Conservation (phyloP, 495 filamentous ascomycete species). For the Aspergillus haitiensis region DNA sequence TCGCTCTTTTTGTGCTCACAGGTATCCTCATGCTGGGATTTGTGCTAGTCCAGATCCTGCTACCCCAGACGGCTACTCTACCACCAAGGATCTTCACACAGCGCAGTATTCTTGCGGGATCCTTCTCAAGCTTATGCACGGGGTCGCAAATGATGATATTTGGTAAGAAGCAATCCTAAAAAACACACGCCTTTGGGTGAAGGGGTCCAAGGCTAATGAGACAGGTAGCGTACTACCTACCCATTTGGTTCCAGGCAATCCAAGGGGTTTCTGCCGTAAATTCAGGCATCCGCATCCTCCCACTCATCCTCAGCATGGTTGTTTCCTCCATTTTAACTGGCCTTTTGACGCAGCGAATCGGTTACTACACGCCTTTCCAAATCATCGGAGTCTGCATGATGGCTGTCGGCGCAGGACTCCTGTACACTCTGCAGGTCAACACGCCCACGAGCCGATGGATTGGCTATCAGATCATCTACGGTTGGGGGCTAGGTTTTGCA, state of each 20-base stretch:
- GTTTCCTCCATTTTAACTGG: conserved; percentile 43
- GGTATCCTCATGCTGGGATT: conserved; percentile 38
- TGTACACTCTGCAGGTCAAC: conserved; percentile 53
- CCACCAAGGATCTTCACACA: background rate
- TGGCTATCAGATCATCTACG: conserved; percentile 13
- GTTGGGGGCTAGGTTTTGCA: too few species aligned
- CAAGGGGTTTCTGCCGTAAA: conserved; percentile 60
- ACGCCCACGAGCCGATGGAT: conserved; percentile 52
- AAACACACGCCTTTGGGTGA: background rate
- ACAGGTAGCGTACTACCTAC: conserved; percentile 44
- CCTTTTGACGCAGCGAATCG: conserved; percentile 51
- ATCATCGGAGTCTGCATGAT: conserved; percentile 53
- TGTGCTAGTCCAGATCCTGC: conserved; percentile 22
- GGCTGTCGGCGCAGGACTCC: conserved; percentile 63
- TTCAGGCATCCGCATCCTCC: conserved; percentile 53
- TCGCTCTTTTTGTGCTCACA: conserved; percentile 33
- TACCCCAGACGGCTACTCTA: conserved; percentile 3
- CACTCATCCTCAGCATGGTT: conserved; percentile 34
- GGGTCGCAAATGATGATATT: background rate
- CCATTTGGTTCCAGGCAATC: conserved; percentile 56
- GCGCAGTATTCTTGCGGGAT: background rate
- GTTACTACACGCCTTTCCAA: conserved; percentile 71
- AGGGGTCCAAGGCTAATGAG: conserved; percentile 21
- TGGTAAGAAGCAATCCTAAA: background rate
- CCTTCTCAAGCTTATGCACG: too few species aligned